Evolutionary conservation across 176 grass and related monocot species (phyloP).

Genomic region (Alloteropsis semialata): DNA sequence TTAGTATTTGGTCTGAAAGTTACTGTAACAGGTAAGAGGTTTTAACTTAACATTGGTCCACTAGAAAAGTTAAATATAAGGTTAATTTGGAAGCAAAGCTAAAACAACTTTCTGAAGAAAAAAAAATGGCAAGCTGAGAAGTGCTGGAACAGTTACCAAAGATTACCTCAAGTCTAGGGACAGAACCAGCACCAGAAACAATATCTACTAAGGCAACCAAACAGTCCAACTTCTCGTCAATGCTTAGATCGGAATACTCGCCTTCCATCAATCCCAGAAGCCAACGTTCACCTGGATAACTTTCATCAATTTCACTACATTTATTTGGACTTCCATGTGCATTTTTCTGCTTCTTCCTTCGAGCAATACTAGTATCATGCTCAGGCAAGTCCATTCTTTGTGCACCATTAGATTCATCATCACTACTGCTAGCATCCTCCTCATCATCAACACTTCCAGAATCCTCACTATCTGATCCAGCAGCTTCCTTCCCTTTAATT

Average conservation of each 20-base stretch:
- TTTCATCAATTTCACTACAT: slow-evolving; percentile 95
- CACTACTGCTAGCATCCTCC: slow-evolving; percentile 40
- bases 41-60: too few relatives aligned
- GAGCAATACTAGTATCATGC: slow-evolving; percentile 43
- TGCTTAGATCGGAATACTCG: slow-evolving; percentile 83
- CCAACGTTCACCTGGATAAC: slow-evolving; percentile 81
- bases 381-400: slow-evolving; percentile 44
- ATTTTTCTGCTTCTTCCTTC: slow-evolving; percentile 43
- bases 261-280: slow-evolving; percentile 96
- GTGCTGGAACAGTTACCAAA: background rate
- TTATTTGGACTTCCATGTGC: slow-evolving; percentile 42
- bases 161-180: slow-evolving; percentile 79
- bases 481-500: slow-evolving; percentile 78
- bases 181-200: slow-evolving; percentile 69
- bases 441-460: slow-evolving; percentile 82
- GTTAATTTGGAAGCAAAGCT: slow-evolving; percentile 11
- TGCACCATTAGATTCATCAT: slow-evolving; percentile 61
- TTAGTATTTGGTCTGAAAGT: background rate
- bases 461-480: slow-evolving; percentile 68
- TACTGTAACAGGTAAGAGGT: too few relatives aligned
- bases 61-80: background rate
- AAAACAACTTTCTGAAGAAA: slow-evolving; percentile 1
- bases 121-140: slow-evolving; percentile 12
- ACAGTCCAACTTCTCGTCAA: slow-evolving; percentile 93
- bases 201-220: slow-evolving; percentile 86